Percentiles rank a stretch among this genome's conserved stretches.
These are phyloP conservation scores for Dentipellis sp. DNA, from an alignment of 768 basidiomycete species.

Conservation along the genomic window DNA sequence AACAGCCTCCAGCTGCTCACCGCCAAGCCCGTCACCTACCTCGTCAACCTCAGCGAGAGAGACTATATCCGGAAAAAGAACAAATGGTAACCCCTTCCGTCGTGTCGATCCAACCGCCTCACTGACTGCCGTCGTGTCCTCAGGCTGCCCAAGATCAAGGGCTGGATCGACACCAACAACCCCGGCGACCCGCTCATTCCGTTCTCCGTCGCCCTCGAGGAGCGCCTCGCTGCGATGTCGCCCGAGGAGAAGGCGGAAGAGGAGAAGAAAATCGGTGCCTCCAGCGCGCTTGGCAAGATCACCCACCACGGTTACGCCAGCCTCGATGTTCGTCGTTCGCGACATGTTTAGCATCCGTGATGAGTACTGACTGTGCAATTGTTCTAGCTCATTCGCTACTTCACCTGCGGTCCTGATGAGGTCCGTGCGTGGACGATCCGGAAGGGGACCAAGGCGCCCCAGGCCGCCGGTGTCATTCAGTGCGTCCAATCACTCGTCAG, in stretches of 20 bases:
- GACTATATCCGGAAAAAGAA: constrained; percentile 98
- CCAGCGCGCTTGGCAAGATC: constrained; percentile 81
- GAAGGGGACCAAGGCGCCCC: constrained; percentile 88
- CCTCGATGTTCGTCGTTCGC: constrained; percentile 52
- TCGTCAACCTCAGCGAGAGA: constrained; percentile 92
- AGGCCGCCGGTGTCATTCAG: constrained; percentile 98
- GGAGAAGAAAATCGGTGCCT: constrained; percentile 66
- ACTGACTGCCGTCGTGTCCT: background rate
- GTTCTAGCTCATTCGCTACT: constrained; percentile 81
- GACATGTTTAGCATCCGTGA: background rate
- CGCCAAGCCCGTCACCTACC: constrained; percentile 95
- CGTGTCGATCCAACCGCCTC: background rate
- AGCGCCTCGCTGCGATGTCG: constrained; percentile 60
- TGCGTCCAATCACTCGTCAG: constrained; percentile 28
- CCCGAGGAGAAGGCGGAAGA: constrained; percentile 62
- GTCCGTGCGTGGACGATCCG: constrained; percentile 98
- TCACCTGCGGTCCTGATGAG: constrained; percentile 95
- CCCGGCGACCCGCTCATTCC: constrained; percentile 94
- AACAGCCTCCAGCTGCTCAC: constrained; percentile 86
- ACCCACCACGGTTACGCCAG: constrained; percentile 88
- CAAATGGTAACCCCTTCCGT: constrained; percentile 61
- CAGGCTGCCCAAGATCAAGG: constrained; percentile 94
- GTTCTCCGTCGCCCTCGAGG: constrained; percentile 93
- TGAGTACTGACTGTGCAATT: background rate
- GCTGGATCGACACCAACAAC: constrained; percentile 95